Evolutionary conservation across 2,329 filamentous ascomycete species (phyloP), one percentile per base, ranked within the genome.

Genomic region (Fusarium sp.): DNA sequence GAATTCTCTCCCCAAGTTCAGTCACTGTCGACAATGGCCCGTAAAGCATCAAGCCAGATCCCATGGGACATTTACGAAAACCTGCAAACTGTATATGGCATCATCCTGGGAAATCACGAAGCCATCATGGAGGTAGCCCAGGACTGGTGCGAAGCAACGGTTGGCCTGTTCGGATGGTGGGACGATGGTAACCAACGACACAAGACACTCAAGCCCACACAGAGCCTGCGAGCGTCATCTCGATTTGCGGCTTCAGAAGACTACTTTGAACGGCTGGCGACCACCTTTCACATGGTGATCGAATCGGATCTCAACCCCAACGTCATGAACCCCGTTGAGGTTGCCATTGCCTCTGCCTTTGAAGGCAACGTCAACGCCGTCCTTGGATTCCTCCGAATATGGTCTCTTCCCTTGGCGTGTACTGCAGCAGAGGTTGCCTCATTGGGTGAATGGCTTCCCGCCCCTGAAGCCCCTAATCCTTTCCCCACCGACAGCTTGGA

Each of bases 51-150:
- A 74, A 97, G 93, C 76, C 91, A 91, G 72, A 91, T 98, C 36
- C 95, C 95, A 1, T 97, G 93, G 93, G 90, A 92, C 27, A 90
- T 98, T 30, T 98, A 97, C 78, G 92, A 97, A 77, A 94, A 92
- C 72, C 83, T 98, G 56, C 89, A 92, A 71, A 90, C 90, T 12
- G 82, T 98, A 7, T 98, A 97, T 78, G 91, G 91, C 36, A 91
- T 97, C 65, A 82, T 97, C 2, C 86, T 96, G 6, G 95, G 95
- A 37, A 89, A 92, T 68, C 86, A 90, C 10, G 88, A 91, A 37
- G 90, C 94, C 18, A 93, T 98, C 55, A 84, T 97, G 65, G 88
- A 90, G 48, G 89, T 90, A 46, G 89, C 94, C 1, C 91, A 95
- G 75, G 95, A 98, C 79, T 98, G 95, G 95, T 90, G 95, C 54